phyloP scores from a whole-genome alignment of 2,329 filamentous ascomycete species.

The Chaetomium sp. region DNA sequence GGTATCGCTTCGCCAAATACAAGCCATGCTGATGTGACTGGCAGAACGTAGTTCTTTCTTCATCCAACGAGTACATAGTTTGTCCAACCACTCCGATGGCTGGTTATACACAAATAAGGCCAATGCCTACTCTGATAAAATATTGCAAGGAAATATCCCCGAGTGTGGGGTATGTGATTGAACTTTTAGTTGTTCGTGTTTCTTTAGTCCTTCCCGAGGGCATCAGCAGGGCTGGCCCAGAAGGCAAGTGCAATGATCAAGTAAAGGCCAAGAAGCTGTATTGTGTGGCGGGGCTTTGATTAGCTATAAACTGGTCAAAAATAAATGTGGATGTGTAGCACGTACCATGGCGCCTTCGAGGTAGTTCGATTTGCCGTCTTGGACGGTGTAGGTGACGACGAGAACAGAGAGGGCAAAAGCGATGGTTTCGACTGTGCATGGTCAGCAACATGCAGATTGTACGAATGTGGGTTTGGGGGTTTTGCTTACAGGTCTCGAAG shows the following conservation, averaged over 20 bases:
- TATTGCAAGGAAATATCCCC: not conserved
- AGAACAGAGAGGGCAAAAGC: constrained; percentile 70
- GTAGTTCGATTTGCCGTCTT: constrained; percentile 80
- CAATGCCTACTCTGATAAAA: not conserved
- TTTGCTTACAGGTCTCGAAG: constrained; percentile 59
- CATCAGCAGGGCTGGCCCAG: constrained; percentile 38
- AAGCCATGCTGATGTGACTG: too few species aligned
- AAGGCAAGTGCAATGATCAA: constrained; percentile 56
- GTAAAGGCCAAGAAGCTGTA: constrained; percentile 46
- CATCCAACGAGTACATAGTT: too few species aligned
- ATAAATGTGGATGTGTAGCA: not conserved
- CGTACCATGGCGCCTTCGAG: constrained; percentile 70
- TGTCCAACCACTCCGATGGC: too few species aligned
- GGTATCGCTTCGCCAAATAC: too few species aligned
- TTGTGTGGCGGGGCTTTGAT: not conserved
- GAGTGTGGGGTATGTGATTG: not conserved
- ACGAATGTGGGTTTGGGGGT: not conserved
- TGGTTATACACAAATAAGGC: not conserved
- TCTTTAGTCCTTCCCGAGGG: constrained; percentile 5
- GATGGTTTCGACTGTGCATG: constrained; percentile 58
- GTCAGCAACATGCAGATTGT: constrained; percentile 10
- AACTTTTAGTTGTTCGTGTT: not conserved
- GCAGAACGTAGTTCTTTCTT: too few species aligned
- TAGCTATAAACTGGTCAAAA: not conserved
- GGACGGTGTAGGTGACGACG: constrained; percentile 69